Conservation (phyloP, 2,329 filamentous ascomycete species). For the Diplodia corticola region DNA sequence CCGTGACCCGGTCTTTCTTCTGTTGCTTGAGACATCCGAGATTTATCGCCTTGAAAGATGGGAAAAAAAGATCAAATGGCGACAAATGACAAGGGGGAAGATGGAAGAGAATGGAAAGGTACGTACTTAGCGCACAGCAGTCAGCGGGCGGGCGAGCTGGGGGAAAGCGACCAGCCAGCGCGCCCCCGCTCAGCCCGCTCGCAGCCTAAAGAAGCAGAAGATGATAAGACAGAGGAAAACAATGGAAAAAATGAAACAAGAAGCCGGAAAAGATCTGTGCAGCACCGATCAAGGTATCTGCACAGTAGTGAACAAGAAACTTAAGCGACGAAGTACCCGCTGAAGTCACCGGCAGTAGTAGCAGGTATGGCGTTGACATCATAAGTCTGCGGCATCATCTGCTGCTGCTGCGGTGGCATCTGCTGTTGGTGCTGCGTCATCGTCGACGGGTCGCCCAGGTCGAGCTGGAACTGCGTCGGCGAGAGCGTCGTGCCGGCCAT, state of each 20-base stretch:
- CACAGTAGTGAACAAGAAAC: background rate
- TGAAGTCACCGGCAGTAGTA: slow-evolving; percentile 15
- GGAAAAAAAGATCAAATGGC: background rate
- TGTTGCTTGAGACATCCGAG: background rate
- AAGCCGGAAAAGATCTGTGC: slow-evolving; percentile 2
- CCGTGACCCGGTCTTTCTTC: slow-evolving; percentile 12
- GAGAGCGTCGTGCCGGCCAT: slow-evolving; percentile 9
- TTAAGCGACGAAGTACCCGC: slow-evolving; percentile 14
- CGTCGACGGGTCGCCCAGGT: slow-evolving; percentile 6
- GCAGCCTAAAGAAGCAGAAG: background rate
- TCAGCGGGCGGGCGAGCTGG: background rate
- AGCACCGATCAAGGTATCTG: background rate
- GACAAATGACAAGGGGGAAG: background rate
- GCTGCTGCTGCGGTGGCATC: slow-evolving; percentile 8
- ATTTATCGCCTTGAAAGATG: slow-evolving; percentile 2
- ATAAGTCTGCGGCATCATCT: slow-evolving; percentile 19
- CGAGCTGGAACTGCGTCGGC: slow-evolving; percentile 17
- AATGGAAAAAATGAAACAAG: background rate
- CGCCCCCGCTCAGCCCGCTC: background rate
- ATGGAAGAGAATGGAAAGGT: background rate
- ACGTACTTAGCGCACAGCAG: slow-evolving; percentile 12
- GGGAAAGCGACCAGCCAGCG: background rate
- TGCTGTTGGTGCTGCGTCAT: slow-evolving; percentile 16
- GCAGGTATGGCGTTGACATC: slow-evolving; percentile 6
- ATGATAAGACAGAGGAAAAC: background rate